A percentile compares a stretch with the other conserved stretches of the same genome.
phyloP scores from a whole-genome alignment of 176 grass and related monocot species.

The Triticum timopheevii region DNA sequence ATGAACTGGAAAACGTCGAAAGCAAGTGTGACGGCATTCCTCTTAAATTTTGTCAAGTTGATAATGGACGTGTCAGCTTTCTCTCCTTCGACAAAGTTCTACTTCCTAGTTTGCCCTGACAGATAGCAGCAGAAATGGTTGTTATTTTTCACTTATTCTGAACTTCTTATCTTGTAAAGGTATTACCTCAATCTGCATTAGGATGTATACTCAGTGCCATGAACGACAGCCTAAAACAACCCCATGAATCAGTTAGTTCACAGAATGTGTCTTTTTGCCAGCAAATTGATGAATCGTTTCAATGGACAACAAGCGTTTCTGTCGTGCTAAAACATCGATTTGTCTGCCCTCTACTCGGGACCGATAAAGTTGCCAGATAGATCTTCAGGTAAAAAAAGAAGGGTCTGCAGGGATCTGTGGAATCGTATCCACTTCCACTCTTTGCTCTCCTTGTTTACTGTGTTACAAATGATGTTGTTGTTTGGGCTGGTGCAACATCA shows the following conservation, averaged over 20 bases:
- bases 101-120: slow-evolving; percentile 59
- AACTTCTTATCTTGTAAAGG: not conserved
- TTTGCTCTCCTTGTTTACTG: slow-evolving; percentile 36
- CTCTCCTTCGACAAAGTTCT: slow-evolving; percentile 45
- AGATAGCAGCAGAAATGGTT: not conserved
- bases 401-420: not conserved
- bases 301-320: not conserved
- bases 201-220: too few species aligned
- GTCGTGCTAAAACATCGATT: slow-evolving; percentile 23
- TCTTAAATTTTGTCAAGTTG: slow-evolving; percentile 60
- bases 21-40: slow-evolving; percentile 37
- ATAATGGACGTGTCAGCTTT: slow-evolving; percentile 57
- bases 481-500: not conserved
- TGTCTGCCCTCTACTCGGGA: not conserved
- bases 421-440: slow-evolving; percentile 28
- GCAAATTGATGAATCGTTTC: not conserved
- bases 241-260: not conserved
- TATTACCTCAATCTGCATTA: not conserved
- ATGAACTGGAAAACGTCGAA: slow-evolving; percentile 46
- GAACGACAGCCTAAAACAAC: too few species aligned
- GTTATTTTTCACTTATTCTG: not conserved
- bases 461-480: not conserved
- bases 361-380: slow-evolving; percentile 32
- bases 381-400: slow-evolving; percentile 6
- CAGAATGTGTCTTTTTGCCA: not conserved